These are phyloP conservation scores for Cutaneotrichosporon sp. DNA, from an alignment of 1,284 basidiomycete species.

Conservation along the genomic window DNA sequence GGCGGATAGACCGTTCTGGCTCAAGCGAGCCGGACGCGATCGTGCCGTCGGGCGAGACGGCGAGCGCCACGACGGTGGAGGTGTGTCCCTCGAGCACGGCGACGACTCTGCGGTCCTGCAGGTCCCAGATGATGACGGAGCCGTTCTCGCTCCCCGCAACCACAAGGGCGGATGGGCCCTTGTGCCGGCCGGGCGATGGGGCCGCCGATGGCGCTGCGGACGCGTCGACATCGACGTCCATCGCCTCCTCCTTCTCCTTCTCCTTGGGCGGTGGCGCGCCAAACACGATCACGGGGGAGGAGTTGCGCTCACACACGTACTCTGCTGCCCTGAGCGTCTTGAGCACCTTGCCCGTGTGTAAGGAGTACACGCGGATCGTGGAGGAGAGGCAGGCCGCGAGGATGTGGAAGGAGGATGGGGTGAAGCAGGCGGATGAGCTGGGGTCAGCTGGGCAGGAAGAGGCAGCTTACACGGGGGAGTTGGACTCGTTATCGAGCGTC, in stretches of 20 bases:
- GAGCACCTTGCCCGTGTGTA: slow-evolving; percentile 84
- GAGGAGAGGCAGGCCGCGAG: slow-evolving; percentile 89
- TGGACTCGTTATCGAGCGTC: slow-evolving; percentile 93
- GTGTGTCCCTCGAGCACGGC: slow-evolving; percentile 65
- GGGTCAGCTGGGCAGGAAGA: slow-evolving; percentile 11
- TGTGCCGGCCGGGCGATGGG: slow-evolving; percentile 1
- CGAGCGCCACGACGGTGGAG: slow-evolving; percentile 45
- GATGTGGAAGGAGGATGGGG: slow-evolving; percentile 86
- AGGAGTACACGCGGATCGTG: slow-evolving; percentile 91
- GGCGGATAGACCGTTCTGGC: slow-evolving; percentile 20
- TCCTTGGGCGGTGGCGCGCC: slow-evolving; percentile 21
- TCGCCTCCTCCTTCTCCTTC: slow-evolving; percentile 5
- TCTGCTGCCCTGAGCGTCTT: slow-evolving; percentile 66
- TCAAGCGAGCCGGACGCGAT: slow-evolving; percentile 25
- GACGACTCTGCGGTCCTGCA: slow-evolving; percentile 76
- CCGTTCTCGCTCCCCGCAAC: slow-evolving; percentile 89
- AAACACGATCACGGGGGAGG: slow-evolving; percentile 40
- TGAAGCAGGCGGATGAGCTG: slow-evolving; percentile 62
- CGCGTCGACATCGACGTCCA: slow-evolving; percentile 10
- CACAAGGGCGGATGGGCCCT: slow-evolving; percentile 57
- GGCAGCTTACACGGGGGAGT: slow-evolving; percentile 75
- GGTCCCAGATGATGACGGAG: slow-evolving; percentile 85
- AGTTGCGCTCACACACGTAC: slow-evolving; percentile 37
- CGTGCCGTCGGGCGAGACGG: slow-evolving; percentile 31
- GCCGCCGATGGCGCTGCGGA: background rate